Base-by-base conservation (phyloP, 768 basidiomycete species). In the Tulasnella sp. region DNA sequence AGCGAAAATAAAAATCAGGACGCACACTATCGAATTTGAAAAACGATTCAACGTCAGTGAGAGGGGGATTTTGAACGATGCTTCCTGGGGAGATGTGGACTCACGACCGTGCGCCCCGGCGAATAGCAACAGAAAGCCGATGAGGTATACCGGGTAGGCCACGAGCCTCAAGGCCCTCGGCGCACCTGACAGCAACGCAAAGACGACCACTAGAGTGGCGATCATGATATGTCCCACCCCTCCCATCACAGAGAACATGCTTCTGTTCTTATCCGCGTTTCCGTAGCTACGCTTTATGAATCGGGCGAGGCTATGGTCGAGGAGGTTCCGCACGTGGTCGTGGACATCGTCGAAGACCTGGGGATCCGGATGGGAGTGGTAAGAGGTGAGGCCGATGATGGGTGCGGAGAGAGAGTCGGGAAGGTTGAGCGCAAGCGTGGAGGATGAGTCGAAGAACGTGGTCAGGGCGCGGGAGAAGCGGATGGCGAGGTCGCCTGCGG, bases 1-100 rank as follows among this genome's bases (percentile, higher is more conserved):
- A 38, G 34, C 64, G 54, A 65, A 65, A 21, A 61, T 22, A 30
- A 56, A 65, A 25, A 65, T 60, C 27, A 65, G 44, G 2, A 65
- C 34, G 21, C 64, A 65, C 24, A 63, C 60, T 59, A 48, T 15
- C 5, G 42, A 21, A 30, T 24, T 4, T 7, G 12, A 15, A 22
- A 19, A 10, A 29, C n/a, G 22, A 19, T 24, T n/a, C 42, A 38
- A 7, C 34, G 34, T 9, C 24, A 25, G 53, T 34, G 30, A n/a
- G n/a, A n/a, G 53, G 21, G 17, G 21, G 42, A n/a, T n/a, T n/a
- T n/a, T n/a, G n/a, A 19, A 21, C 24, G 12, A 4, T 24, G 21
- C 25, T 4, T 31, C 9, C 2, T 10, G 12, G 48, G 48, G 21
- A 17, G 25, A 50, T n/a, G 3, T 22, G 27, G 12, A 52, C 52